A percentile compares a stretch with the other conserved stretches of the same genome.
Evolutionary conservation across 371 early-diverging fungal species (phyloP).

Genomic region (Mucor indicus): DNA sequence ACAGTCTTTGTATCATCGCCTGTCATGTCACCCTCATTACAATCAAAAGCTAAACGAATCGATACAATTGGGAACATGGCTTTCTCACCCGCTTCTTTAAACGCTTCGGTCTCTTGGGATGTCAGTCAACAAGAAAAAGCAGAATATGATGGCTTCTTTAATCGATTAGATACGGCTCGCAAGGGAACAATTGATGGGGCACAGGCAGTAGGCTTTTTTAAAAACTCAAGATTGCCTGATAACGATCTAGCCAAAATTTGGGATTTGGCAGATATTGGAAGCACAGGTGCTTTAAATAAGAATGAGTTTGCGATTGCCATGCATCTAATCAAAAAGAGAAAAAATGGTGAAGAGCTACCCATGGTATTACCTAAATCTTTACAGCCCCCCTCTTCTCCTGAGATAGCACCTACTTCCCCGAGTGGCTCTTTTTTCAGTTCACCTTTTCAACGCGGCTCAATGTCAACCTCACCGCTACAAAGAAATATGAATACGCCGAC

Average conservation of each 20-base stretch:
- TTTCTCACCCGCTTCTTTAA: background rate
- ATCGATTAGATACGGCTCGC: slow-evolving; percentile 55
- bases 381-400: slow-evolving; percentile 28
- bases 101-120: slow-evolving; percentile 54
- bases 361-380: slow-evolving; percentile 56
- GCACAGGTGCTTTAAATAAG: slow-evolving; percentile 73
- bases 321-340: slow-evolving; percentile 82
- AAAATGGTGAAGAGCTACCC: slow-evolving; percentile 71
- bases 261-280: slow-evolving; percentile 75
- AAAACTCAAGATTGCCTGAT: slow-evolving; percentile 75
- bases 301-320: slow-evolving; percentile 94
- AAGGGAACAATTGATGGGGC: slow-evolving; percentile 41
- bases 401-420: background rate
- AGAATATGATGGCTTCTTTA: slow-evolving; percentile 71
- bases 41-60: slow-evolving; percentile 24
- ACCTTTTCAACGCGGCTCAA: background rate
- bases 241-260: slow-evolving; percentile 80
- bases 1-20: slow-evolving; percentile 20
- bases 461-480: background rate
- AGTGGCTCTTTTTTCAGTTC: background rate
- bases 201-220: slow-evolving; percentile 81
- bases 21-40: slow-evolving; percentile 1
- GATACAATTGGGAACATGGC: slow-evolving; percentile 32
- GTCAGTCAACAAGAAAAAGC: slow-evolving; percentile 67
- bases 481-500: too few relatives aligned